Base-by-base conservation (phyloP, 2,329 filamentous ascomycete genomes). In the Sodiomyces alkalinus region DNA sequence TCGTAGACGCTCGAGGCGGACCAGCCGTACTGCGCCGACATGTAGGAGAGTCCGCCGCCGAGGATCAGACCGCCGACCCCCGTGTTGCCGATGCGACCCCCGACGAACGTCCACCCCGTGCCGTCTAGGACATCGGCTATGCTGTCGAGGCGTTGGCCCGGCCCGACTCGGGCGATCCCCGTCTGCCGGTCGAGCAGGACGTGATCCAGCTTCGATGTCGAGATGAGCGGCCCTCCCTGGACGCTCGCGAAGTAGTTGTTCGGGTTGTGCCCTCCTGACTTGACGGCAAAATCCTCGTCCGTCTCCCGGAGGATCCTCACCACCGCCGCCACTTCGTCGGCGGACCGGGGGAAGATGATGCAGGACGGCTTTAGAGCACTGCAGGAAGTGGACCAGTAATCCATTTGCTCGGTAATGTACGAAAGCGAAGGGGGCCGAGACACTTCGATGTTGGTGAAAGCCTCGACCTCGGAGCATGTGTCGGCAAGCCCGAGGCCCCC, bases 201-300 rank as follows among this genome's bases (percentile, higher is more conserved):
- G 28, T 55, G 41, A 27, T 64, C 45, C 11, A 61, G 51, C 4
- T 54, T 46, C 33, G 48, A 50, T 8, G 65, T 52, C 10, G 64
- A 64, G 35, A 74, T 58, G 4, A 64, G 44, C 2, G 64, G 49
- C 0, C 63, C 64, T 3, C 48, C 56, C 9, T 56, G 44, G 26
- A 64, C 59, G 37, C 58, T 72, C 2, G 66, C 56, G 21, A 59
- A 61, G 34, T 60, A 60, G 12, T 61, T 52, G 39, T 69, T 68
- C 4, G 65, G 60, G 32, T 62, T 65, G 45, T 74, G 68, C 1
- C 68, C 69, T 17, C 68, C 68, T 6, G 62, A 62, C 38, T 67
- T 64, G 38, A 68, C 46, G 6, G 68, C 66, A 37, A 74, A 74
- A 3, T 43, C 46, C 30, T 61, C 62, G 20, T 55, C 49, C 22